phyloP scores from a whole-genome alignment of 1,284 basidiomycete genomes.

The Xerocomus nothofagi region DNA sequence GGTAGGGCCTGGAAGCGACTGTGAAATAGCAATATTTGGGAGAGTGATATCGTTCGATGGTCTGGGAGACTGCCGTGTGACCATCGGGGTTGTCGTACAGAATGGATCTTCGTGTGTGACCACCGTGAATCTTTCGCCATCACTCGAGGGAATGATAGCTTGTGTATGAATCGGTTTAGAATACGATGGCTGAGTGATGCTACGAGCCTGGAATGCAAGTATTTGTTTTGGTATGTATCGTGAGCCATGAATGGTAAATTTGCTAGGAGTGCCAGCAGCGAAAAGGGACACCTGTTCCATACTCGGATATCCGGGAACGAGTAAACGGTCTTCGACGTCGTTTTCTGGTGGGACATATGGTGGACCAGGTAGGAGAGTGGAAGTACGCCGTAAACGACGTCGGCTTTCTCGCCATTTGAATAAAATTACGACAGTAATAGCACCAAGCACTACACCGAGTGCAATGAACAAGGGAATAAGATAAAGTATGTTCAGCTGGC shows the following conservation, averaged over 20 bases:
- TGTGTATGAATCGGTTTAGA: constrained; percentile 3
- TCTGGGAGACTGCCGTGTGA: neutral
- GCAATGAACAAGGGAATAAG: constrained; percentile 43
- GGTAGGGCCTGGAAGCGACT: neutral
- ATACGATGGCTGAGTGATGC: neutral
- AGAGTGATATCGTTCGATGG: neutral
- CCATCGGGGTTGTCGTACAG: neutral
- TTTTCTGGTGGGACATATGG: constrained; percentile 36
- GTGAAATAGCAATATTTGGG: constrained; percentile 6
- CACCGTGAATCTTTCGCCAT: constrained; percentile 32
- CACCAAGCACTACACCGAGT: constrained; percentile 39
- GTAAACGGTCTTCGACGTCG: constrained; percentile 15
- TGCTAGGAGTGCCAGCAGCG: constrained; percentile 36
- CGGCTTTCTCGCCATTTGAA: constrained; percentile 22
- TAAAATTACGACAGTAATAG: constrained; percentile 21
- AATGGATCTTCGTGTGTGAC: constrained; percentile 29
- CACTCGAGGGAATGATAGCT: constrained; percentile 24
- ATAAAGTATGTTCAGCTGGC: constrained; percentile 37
- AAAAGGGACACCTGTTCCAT: constrained; percentile 28
- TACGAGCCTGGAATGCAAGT: constrained; percentile 14
- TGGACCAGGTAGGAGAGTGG: constrained; percentile 39
- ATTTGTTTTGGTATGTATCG: constrained; percentile 17
- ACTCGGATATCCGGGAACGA: constrained; percentile 17
- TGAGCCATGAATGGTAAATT: constrained; percentile 35
- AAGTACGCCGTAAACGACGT: constrained; percentile 7